Percentiles rank a stretch among this genome's conserved stretches.
Evolutionary conservation across 345 rosid genomes (phyloP).

Genomic region (Gossypium ekmanianum): DNA sequence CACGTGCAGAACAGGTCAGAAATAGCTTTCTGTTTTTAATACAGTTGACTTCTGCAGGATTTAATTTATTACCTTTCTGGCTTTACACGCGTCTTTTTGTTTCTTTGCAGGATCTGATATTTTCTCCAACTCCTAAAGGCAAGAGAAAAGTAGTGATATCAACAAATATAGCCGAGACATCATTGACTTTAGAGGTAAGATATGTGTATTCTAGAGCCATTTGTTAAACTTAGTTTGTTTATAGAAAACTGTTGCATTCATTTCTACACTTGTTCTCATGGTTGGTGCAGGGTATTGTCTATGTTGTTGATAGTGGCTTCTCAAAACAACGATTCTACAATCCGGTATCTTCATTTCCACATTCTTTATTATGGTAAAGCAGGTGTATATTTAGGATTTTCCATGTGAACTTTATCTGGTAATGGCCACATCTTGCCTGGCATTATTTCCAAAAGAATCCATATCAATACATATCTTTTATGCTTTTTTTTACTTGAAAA

Average conservation of each 20-base stretch:
- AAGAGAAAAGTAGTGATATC: constrained; percentile 91
- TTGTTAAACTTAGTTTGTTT: background rate
- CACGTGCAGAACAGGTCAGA: constrained; percentile 78
- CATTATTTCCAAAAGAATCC: background rate
- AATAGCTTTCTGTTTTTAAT: background rate
- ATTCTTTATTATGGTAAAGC: background rate
- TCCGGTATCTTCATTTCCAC: constrained; percentile 53
- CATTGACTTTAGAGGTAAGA: constrained; percentile 84
- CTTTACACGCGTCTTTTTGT: background rate
- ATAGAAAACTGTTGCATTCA: constrained; percentile 2
- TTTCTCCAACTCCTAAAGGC: constrained; percentile 85
- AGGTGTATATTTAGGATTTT: background rate
- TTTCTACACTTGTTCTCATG: constrained; percentile 17
- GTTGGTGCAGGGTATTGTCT: constrained; percentile 72
- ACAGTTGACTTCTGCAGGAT: background rate
- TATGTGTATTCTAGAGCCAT: constrained; percentile 6
- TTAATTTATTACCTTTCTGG: constrained; percentile 7
- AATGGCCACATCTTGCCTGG: background rate
- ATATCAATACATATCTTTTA: background rate
- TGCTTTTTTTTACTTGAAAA: background rate
- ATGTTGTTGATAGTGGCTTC: constrained; percentile 95
- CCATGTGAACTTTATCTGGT: background rate
- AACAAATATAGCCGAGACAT: constrained; percentile 94
- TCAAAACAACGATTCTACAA: constrained; percentile 93
- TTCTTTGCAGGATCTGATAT: constrained; percentile 62